Base-by-base conservation (phyloP, 2,329 filamentous ascomycete genomes). In the Arthrinium puccinioides region DNA sequence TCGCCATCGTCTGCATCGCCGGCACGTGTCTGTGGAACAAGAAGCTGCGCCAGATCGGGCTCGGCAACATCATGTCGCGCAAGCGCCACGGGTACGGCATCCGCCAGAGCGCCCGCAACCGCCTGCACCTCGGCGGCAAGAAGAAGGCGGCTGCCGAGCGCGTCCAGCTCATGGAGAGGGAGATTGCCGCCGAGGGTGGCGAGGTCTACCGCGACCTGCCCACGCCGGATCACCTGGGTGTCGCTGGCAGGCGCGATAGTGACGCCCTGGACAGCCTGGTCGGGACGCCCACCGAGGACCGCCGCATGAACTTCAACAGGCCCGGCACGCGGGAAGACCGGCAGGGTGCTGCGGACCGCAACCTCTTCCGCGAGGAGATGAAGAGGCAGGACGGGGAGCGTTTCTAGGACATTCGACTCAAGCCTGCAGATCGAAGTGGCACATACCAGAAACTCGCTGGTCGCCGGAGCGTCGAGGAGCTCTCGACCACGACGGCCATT, bases 21-120 rank as follows among this genome's bases (percentile, higher is more conserved):
- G 63, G 80, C 57, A 53, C 78, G 57, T 65, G 70, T 60, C 37
- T 81, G 63, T 76, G 67, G 64, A 74, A 76, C 56, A 61, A 65
- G 38, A 63, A 67, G 48, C 56, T 62, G n/a, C 66, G 74, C 39
- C 53, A 53, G 42, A 72, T 78, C 42, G 57, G 59, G 5, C 50
- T 78, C 32, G 72, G 69, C 37, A 72, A 67, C 48, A 58, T 76
- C 56, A 70, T 75, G 63, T 60, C 66, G 47, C 64, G 69, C 35
- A 45, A 47, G 28, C 55, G 63, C 21, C 50, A 62, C 44, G 66
- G 70, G 27, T 72, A 72, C 53, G 65, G 68, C 40, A 56, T 64
- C 39, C 53, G 58, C 36, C 57, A 56, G 49, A 53, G 36, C 51
- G 31, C 59, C 59, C 39, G 57, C 53, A 43, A 51, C 24, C 49